Evolutionary conservation across 768 basidiomycete species (phyloP), one percentile per base, ranked within the genome.

Genomic region (Phylloporus scabripes): DNA sequence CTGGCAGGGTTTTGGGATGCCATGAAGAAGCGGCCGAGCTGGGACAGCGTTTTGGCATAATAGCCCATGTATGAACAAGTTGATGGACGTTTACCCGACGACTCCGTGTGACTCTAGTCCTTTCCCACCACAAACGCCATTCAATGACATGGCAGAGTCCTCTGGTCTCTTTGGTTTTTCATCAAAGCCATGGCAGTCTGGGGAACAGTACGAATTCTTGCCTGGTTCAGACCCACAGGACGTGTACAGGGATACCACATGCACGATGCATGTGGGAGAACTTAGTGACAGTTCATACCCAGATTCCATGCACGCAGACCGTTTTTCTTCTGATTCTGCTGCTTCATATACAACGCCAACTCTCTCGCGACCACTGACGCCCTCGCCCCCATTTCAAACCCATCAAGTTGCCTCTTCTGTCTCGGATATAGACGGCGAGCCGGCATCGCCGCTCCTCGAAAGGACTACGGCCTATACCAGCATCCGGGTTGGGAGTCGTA

Each of bases 1-100:
- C 48, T 92, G n/a, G 76, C 70, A 1, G 74, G 70, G 28, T 88
- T 88, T 63, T 93, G 90, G 87, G 80, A 85, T 53, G 73, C 71
- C 3, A 71, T 87, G 63, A 74, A 75, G 57, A 73, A 75, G 58
- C 66, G 88, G 52, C 64, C 70, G n/a, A 88, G 87, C 67, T 90
- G 85, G 81, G 77, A 81, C 67, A 77, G 75, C 56, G 77, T 87
- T 48, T 86, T 81, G 60, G 47, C 18, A 36, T 51, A 33, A n/a
- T 28, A 37, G 18, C 7, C 7, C 1, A 8, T 37, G 36, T 20
- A 17, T 37, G 18, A 20, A 20, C 36, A 37, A 6, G 17, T 37
- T 23, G 18, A 9, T 44, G n/a, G n/a, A 52, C 26, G 26, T 45
- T 43, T 26, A 26, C 24, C 24, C 24, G 24, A 26, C 24, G n/a